Conservation (phyloP, 768 basidiomycete species). For the Lentinus tigrinus region DNA sequence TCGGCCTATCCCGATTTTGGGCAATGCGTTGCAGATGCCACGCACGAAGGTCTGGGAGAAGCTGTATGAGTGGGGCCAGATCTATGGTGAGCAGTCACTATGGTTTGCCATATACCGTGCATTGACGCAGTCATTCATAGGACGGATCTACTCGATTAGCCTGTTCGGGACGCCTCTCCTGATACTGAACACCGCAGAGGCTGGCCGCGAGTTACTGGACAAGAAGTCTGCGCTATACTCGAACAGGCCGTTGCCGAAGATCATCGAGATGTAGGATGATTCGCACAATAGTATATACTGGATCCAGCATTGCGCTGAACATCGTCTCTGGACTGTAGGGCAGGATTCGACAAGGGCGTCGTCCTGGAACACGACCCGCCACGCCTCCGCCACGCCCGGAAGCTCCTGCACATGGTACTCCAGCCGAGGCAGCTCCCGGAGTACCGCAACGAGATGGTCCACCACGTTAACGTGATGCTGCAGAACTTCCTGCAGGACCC, state of each 20-base stretch:
- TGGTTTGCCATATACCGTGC: background rate
- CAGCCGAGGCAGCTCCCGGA: background rate
- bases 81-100: background rate
- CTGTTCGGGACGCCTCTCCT: constrained; percentile 23
- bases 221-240: constrained; percentile 30
- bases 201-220: constrained; percentile 31
- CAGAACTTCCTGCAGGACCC: constrained; percentile 30
- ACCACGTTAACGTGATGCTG: background rate
- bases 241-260: constrained; percentile 7
- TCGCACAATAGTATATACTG: no score
- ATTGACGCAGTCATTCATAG: background rate
- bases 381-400: constrained; percentile 2
- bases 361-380: constrained; percentile 4
- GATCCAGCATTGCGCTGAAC: no score
- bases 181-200: constrained; percentile 28
- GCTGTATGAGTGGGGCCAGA: constrained; percentile 1
- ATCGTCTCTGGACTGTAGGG: background rate
- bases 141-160: constrained; percentile 20
- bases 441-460: background rate
- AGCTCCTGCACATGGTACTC: constrained; percentile 2
- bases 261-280: background rate
- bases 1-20: background rate
- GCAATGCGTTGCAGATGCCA: constrained; percentile 3
- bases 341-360: constrained; percentile 11
- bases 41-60: constrained; percentile 7